Evolutionary conservation across 2,329 filamentous ascomycete genomes (phyloP).

Genomic region (Calonectria pauciramosa): DNA sequence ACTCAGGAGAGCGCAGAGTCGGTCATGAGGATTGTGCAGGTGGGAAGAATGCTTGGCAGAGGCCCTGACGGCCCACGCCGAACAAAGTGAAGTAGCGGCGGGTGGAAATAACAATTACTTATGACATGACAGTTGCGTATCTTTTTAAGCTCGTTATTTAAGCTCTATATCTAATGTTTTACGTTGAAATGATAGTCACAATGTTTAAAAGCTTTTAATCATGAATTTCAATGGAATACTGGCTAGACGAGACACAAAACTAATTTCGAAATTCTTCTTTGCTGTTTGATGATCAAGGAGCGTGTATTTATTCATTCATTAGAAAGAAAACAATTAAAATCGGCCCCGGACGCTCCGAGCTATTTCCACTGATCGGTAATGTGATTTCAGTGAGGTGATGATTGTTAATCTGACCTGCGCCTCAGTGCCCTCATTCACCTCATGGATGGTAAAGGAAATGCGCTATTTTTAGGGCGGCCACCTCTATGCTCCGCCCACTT

Average conservation of each 20-base stretch:
- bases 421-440: background rate
- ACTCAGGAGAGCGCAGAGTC: slow-evolving; percentile 51
- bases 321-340: too few relatives aligned
- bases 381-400: background rate
- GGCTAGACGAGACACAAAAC: rapidly evolving
- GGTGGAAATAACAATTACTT: background rate
- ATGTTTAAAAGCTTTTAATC: background rate
- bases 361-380: background rate
- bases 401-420: background rate
- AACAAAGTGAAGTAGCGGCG: background rate
- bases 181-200: background rate
- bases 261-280: background rate
- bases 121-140: background rate
- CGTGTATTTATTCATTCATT: too few relatives aligned
- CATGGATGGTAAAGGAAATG: too few relatives aligned
- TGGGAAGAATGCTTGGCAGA: slow-evolving; percentile 47
- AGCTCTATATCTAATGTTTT: background rate
- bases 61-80: background rate
- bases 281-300: too few relatives aligned
- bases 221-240: background rate
- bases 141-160: background rate
- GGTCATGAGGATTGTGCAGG: slow-evolving; percentile 50
- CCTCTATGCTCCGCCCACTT: background rate
- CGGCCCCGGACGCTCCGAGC: too few relatives aligned
- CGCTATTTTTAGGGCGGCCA: background rate